Evolutionary conservation across 2,329 filamentous ascomycete genomes (phyloP).

Genomic region (Parastagonospora nodorum): DNA sequence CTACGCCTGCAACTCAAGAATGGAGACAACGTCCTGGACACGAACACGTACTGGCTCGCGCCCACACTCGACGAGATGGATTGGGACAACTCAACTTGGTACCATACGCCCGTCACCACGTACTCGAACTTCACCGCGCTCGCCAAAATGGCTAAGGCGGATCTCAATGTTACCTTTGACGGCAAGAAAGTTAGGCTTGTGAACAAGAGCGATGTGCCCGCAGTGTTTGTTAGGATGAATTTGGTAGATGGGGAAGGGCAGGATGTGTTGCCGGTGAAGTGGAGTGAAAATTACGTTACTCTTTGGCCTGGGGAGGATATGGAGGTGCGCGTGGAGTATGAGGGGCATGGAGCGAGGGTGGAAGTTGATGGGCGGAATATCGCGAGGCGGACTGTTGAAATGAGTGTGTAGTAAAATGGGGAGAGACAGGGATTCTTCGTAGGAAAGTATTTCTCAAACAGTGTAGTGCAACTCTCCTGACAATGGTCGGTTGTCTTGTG

Average conservation of each 20-base stretch:
- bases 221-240: conserved; percentile 62
- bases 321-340: conserved; percentile 17
- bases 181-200: conserved; percentile 51
- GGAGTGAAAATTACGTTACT: conserved; percentile 69
- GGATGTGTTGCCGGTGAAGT: conserved; percentile 59
- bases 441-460: no score
- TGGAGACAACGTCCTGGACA: conserved; percentile 49
- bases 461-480: background rate
- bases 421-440: no score
- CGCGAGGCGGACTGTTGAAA: background rate
- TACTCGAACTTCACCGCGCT: conserved; percentile 58
- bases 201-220: conserved; percentile 59
- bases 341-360: background rate
- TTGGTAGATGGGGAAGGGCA: conserved; percentile 52
- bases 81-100: conserved; percentile 65
- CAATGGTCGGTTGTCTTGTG: no score
- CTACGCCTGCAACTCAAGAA: conserved; percentile 57
- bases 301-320: conserved; percentile 63
- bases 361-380: conserved; percentile 16
- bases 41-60: conserved; percentile 66
- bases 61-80: conserved; percentile 55
- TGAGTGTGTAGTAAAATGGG: background rate
- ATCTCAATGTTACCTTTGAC: conserved; percentile 7
- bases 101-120: conserved; percentile 60
- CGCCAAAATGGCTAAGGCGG: conserved; percentile 22